These are phyloP conservation scores for Scleroderma citrinum DNA, from an alignment of 768 basidiomycete genomes.

Conservation along the genomic window DNA sequence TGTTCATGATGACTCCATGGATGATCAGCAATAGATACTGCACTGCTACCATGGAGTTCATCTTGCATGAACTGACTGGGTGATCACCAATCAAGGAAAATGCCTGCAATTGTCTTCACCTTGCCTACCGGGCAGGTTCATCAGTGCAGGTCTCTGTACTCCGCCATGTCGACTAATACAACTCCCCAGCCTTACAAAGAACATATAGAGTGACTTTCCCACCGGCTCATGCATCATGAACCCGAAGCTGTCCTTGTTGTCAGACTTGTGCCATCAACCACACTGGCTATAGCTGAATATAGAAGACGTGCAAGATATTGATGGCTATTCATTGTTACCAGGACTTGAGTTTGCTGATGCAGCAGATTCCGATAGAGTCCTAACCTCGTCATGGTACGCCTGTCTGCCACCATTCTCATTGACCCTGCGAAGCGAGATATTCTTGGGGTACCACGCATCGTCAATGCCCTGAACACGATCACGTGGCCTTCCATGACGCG, in stretches of 20 bases:
- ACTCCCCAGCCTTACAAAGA: slow-evolving; percentile 50
- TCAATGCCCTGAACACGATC: slow-evolving; percentile 78
- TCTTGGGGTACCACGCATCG: slow-evolving; percentile 54
- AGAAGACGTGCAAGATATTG: slow-evolving; percentile 51
- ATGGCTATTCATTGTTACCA: slow-evolving; percentile 58
- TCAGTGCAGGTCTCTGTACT: not conserved
- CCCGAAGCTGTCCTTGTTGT: slow-evolving; percentile 73
- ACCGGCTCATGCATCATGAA: slow-evolving; percentile 43
- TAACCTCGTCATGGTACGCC: slow-evolving; percentile 12
- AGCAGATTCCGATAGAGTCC: slow-evolving; percentile 3
- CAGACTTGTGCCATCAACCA: slow-evolving; percentile 33
- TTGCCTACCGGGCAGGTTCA: slow-evolving; percentile 66
- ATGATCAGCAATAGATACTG: slow-evolving; percentile 80
- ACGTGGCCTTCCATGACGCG: slow-evolving; percentile 83
- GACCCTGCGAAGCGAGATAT: slow-evolving; percentile 32
- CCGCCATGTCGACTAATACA: not conserved
- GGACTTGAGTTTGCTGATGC: slow-evolving; percentile 75
- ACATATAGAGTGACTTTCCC: slow-evolving; percentile 44
- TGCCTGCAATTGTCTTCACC: slow-evolving; percentile 70
- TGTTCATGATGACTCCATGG: slow-evolving; percentile 44
- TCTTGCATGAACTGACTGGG: slow-evolving; percentile 41
- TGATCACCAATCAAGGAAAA: slow-evolving; percentile 36
- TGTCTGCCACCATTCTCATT: not conserved
- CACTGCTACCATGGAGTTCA: slow-evolving; percentile 68
- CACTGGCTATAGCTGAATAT: slow-evolving; percentile 18